Conservation (phyloP, 345 rosid genomes). For the Citrus australasica region DNA sequence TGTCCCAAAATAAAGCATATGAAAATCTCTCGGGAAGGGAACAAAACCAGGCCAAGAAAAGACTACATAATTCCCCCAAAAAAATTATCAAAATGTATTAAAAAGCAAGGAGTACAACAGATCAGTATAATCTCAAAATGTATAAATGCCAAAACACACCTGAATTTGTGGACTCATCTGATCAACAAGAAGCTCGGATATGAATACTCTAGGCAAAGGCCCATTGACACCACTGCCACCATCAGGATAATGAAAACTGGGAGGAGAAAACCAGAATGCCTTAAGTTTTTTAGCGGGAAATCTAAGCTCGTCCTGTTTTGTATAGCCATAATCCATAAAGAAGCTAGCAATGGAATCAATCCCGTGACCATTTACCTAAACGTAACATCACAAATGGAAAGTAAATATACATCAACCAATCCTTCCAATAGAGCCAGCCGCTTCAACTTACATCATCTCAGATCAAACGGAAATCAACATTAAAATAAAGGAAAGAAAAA, state of each 20-base stretch:
- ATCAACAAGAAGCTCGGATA: conserved; percentile 89
- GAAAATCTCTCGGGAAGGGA: background rate
- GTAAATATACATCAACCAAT: background rate
- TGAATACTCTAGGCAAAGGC: conserved; percentile 83
- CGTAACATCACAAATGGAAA: background rate
- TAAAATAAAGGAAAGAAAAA: no score
- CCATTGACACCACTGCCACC: conserved; percentile 59
- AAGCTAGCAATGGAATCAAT: conserved; percentile 73
- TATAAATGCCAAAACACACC: conserved; percentile 29
- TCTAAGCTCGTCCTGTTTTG: conserved; percentile 64
- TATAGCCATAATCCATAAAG: conserved; percentile 83
- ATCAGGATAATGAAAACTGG: conserved; percentile 29
- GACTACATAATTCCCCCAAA: background rate
- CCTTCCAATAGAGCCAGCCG: background rate
- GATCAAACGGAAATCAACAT: background rate
- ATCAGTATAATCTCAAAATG: background rate
- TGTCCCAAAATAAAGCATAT: no score
- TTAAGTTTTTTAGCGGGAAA: conserved; percentile 89
- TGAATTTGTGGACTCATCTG: conserved; percentile 73
- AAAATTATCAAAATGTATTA: background rate
- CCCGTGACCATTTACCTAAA: conserved; percentile 72
- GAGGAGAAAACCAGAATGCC: conserved; percentile 97
- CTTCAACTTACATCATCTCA: background rate
- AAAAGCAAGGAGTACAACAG: background rate
- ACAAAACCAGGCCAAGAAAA: background rate